These are phyloP conservation scores for Plasmodium ovale DNA, from an alignment of 169 alveolate species.

Conservation along the genomic window DNA sequence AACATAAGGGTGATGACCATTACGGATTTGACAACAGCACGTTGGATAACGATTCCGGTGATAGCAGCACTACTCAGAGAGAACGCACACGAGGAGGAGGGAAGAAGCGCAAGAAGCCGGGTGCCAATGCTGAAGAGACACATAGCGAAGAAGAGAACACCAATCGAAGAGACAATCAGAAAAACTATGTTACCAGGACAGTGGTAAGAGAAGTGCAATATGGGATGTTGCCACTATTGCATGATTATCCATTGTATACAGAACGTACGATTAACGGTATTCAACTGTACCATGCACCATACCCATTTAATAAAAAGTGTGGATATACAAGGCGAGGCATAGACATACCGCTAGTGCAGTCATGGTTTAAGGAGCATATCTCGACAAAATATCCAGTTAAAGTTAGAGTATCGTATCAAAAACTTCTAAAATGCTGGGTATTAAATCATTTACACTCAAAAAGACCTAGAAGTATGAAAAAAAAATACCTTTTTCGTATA, in stretches of 20 bases:
- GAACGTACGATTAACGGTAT: conserved; percentile 84
- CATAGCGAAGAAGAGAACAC: neutral
- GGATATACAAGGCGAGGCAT: conserved; percentile 97
- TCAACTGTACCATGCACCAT: conserved; percentile 97
- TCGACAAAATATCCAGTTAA: conserved; percentile 98
- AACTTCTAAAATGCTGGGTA: conserved; percentile 98
- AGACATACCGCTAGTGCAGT: conserved; percentile 97
- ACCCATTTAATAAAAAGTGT: conserved; percentile 98
- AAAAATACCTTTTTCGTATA: conserved; percentile 95
- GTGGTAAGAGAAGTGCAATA: conserved; percentile 38
- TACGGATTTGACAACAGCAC: conserved; percentile 38
- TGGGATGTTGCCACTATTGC: conserved; percentile 79
- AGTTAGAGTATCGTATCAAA: conserved; percentile 98
- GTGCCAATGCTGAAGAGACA: conserved; percentile 2
- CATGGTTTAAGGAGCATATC: conserved; percentile 99
- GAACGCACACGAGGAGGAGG: neutral
- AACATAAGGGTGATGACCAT: conserved; percentile 2
- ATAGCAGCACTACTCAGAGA: conserved; percentile 10
- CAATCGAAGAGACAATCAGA: neutral
- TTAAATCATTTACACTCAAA: conserved; percentile 95
- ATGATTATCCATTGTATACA: conserved; percentile 78
- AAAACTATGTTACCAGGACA: neutral
- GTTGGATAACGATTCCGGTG: conserved; percentile 27
- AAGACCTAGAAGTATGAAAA: conserved; percentile 95
- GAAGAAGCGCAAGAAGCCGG: neutral